phyloP scores from a whole-genome alignment of 805 yeast genomes.

The Wickerhamiella hasegawae region DNA sequence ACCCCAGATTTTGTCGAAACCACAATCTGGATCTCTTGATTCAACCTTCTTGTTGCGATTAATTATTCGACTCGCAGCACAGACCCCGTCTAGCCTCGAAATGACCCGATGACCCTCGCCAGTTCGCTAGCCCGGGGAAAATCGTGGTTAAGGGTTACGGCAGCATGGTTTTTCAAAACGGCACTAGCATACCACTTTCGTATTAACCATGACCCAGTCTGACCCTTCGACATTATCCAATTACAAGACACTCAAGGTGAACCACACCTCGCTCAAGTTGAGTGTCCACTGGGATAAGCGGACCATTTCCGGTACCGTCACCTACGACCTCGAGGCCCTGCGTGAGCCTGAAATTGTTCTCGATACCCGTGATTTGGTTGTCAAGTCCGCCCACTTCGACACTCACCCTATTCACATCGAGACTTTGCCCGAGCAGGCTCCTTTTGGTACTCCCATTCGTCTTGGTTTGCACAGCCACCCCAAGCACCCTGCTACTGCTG shows the following conservation, averaged over 20 bases:
- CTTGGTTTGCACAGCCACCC: background rate
- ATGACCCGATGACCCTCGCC: too few relatives aligned
- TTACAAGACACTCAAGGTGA: slow-evolving; percentile 36
- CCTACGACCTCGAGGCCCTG: slow-evolving; percentile 27
- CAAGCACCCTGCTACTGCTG: background rate
- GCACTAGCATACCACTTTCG: too few relatives aligned
- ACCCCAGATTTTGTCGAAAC: too few relatives aligned
- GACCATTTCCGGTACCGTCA: slow-evolving; percentile 39
- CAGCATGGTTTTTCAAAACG: too few relatives aligned
- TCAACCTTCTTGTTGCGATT: too few relatives aligned
- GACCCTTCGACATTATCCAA: slow-evolving; percentile 62
- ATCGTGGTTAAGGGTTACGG: too few relatives aligned
- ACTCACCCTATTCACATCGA: slow-evolving; percentile 19
- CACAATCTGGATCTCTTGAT: too few relatives aligned
- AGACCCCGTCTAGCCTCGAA: too few relatives aligned
- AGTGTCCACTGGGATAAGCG: slow-evolving; percentile 39
- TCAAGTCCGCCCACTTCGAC: slow-evolving; percentile 32
- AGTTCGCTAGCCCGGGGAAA: too few relatives aligned
- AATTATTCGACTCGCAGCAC: too few relatives aligned
- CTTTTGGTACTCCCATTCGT: slow-evolving; percentile 1
- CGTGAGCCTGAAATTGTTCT: slow-evolving; percentile 28
- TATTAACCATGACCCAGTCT: background rate
- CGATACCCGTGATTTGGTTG: slow-evolving; percentile 50
- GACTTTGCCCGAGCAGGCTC: slow-evolving; percentile 9
- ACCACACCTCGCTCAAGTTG: slow-evolving; percentile 36